These are phyloP conservation scores for Euclidium syriacum DNA, from an alignment of 345 rosid genomes.

Conservation along the genomic window DNA sequence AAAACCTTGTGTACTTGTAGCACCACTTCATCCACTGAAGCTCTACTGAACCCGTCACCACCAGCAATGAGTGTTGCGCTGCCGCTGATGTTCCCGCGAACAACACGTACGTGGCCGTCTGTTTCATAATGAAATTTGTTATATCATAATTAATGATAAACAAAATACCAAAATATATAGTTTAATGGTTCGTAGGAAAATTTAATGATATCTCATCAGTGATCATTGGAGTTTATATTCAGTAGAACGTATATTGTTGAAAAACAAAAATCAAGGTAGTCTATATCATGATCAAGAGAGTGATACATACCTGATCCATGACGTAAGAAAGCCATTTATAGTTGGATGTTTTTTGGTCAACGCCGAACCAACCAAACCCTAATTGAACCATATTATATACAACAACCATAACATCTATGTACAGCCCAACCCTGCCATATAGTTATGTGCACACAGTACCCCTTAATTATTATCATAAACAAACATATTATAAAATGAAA, in stretches of 20 bases:
- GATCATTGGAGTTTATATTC: too few species aligned
- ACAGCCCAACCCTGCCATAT: slow-evolving; percentile 36
- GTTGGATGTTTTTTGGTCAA: slow-evolving; percentile 15
- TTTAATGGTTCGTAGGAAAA: too few species aligned
- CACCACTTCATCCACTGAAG: slow-evolving; percentile 81
- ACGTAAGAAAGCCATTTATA: slow-evolving; percentile 41
- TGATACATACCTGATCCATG: slow-evolving; percentile 58
- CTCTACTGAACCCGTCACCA: slow-evolving; percentile 36
- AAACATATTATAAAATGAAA: neutral
- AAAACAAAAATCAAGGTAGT: too few species aligned
- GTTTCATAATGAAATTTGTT: neutral
- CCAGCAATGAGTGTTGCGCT: slow-evolving; percentile 39
- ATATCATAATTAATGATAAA: neutral
- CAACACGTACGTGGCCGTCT: slow-evolving; percentile 48
- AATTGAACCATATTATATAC: slow-evolving; percentile 58
- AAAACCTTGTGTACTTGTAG: slow-evolving; percentile 53
- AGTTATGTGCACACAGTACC: neutral
- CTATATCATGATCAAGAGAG: too few species aligned
- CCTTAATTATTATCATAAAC: neutral
- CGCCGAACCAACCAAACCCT: slow-evolving; percentile 19
- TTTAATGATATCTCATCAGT: too few species aligned
- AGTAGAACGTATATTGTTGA: too few species aligned
- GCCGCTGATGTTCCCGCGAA: slow-evolving; percentile 45
- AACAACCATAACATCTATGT: slow-evolving; percentile 42
- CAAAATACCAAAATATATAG: neutral